These are phyloP conservation scores for Cystobasidium ongulense DNA, from an alignment of 768 basidiomycete genomes.

Conservation along the genomic window DNA sequence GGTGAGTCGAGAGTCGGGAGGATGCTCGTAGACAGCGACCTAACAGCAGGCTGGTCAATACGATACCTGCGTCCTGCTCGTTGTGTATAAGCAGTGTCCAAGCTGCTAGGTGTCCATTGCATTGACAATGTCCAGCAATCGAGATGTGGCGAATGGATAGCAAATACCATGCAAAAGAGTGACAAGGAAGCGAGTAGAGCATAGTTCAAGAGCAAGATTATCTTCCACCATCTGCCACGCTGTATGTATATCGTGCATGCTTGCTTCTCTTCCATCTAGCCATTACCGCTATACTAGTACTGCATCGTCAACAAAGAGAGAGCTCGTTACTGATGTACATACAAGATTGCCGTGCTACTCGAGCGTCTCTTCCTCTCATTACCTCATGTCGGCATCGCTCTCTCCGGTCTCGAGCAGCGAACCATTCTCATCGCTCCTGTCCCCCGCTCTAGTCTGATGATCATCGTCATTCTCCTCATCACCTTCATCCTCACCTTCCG, in stretches of 20 bases:
- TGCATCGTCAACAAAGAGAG: not conserved
- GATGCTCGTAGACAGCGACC: not conserved
- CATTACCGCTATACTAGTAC: not conserved
- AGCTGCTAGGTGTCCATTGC: not conserved
- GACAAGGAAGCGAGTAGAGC: no score
- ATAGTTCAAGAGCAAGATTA: no score
- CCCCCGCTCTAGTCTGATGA: slow-evolving; percentile 48
- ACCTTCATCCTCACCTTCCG: slow-evolving; percentile 70
- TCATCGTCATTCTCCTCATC: slow-evolving; percentile 54
- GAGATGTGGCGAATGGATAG: not conserved
- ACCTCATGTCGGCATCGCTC: not conserved
- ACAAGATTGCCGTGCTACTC: not conserved
- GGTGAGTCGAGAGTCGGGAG: not conserved
- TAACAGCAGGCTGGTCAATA: no score
- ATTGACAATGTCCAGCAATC: not conserved
- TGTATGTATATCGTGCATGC: no score
- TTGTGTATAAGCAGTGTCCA: not conserved
- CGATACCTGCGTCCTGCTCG: no score
- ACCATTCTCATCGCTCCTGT: slow-evolving; percentile 10
- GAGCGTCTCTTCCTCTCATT: no score
- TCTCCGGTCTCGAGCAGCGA: no score
- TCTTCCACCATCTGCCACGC: no score
- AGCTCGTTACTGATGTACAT: not conserved
- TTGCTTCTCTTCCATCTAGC: not conserved
- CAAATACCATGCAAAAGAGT: not conserved